Evolutionary conservation across 495 filamentous ascomycete species (phyloP), one percentile per base, ranked within the genome.

Genomic region (Aspergillus sclerotiicarbonarius): DNA sequence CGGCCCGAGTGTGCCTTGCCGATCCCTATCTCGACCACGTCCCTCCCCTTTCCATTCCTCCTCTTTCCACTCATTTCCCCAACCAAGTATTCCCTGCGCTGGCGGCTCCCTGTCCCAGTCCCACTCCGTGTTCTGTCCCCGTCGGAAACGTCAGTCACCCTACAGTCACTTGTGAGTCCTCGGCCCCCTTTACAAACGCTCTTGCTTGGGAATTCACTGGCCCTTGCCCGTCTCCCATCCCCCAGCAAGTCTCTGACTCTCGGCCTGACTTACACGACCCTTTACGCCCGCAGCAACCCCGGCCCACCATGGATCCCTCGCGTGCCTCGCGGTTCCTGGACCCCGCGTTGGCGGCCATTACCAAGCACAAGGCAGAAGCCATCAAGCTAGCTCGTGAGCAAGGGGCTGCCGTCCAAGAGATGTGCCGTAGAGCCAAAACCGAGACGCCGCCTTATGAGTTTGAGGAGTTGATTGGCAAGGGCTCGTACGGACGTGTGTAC

Each of bases 401-500:
- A 66, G 72, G 71, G 35, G 58, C 59, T 29, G 78, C 78, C 0
- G 78, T 81, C 6, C 64, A 73, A 25, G 79, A 80, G 56, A 80
- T 78, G 74, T 76, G 77, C 54, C 73, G 74, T 32, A 65, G 76
- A 46, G 76, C 76, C 16, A 78, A 79, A 59, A 69, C 73, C 0
- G 73, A 78, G 10, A 62, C 71, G 3, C 80, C 80, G 10, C 82
- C 83, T 1, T 98, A 96, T 62, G 84, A 84, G 12, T 90, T 98
- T 41, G 79, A 88, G 37, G 93, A 98, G 70, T 75, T 98, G 55
- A 93, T 96, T 57, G 94, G 94, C 18, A 98, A 97, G 71, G 94
- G 94, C n/a, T 87, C 87, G 5, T 98, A 91, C 73, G 95, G 94
- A 16, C 86, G 92, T 35, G 94, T 98, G 8, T 98, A 92, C 80